A percentile compares a stretch with the other conserved stretches of the same genome.
Evolutionary conservation across 768 basidiomycete genomes (phyloP).

Genomic region (Suillus paluster): DNA sequence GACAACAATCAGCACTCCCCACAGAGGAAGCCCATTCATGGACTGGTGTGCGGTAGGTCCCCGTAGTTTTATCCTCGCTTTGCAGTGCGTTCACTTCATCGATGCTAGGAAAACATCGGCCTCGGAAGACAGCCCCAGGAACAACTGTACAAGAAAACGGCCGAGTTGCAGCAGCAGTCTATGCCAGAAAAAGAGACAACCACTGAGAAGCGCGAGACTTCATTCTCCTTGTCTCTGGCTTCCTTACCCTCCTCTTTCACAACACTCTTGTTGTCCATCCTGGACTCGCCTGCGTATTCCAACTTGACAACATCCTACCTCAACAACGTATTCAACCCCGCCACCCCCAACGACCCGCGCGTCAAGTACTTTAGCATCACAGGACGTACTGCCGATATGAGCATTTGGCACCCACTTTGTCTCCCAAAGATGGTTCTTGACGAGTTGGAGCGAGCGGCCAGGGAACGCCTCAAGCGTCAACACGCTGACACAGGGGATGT

Average conservation of each 20-base stretch:
- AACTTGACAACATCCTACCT: slow-evolving; percentile 89
- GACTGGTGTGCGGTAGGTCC: slow-evolving; percentile 90
- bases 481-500: slow-evolving; percentile 34
- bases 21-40: slow-evolving; percentile 98
- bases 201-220: slow-evolving; percentile 33
- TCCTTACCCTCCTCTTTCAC: slow-evolving; percentile 84
- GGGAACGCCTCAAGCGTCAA: slow-evolving; percentile 44
- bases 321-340: slow-evolving; percentile 79
- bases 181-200: not conserved
- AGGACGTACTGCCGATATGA: slow-evolving; percentile 67
- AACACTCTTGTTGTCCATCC: slow-evolving; percentile 80
- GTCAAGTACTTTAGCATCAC: slow-evolving; percentile 95
- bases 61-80: slow-evolving; percentile 6
- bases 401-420: slow-evolving; percentile 95
- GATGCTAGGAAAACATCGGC: slow-evolving; percentile 77
- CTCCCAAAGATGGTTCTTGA: slow-evolving; percentile 94
- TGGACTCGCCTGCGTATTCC: slow-evolving; percentile 96
- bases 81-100: slow-evolving; percentile 8
- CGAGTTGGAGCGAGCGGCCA: slow-evolving; percentile 69
- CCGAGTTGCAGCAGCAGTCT: slow-evolving; percentile 1
- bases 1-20: slow-evolving; percentile 90
- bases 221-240: slow-evolving; percentile 54
- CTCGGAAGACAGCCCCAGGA: slow-evolving; percentile 67
- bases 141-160: slow-evolving; percentile 8
- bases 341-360: slow-evolving; percentile 73